These are phyloP conservation scores for Mallotus repandus DNA, from an alignment of 441 rosid genomes.

Conservation along the genomic window DNA sequence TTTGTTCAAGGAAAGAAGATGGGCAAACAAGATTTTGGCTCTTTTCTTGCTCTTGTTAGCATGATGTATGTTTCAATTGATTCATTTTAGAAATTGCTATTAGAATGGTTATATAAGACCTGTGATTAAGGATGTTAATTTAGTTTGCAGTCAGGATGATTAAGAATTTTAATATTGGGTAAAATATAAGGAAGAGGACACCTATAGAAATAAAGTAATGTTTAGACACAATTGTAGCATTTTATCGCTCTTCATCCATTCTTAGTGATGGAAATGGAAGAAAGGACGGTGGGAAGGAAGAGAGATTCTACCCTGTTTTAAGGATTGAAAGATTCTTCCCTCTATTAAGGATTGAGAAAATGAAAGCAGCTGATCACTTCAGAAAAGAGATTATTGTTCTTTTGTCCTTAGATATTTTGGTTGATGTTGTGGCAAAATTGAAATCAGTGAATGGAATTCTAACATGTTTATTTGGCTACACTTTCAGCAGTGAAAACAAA, in stretches of 20 bases:
- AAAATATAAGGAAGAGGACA: neutral
- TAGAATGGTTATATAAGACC: neutral
- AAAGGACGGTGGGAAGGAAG: neutral
- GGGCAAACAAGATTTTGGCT: neutral
- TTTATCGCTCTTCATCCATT: neutral
- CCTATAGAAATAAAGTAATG: neutral
- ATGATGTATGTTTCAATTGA: neutral
- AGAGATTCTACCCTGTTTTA: neutral
- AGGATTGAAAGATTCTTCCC: neutral
- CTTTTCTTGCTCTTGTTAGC: neutral
- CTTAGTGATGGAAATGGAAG: neutral
- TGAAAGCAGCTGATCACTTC: neutral
- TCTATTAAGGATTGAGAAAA: neutral
- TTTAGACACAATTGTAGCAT: neutral
- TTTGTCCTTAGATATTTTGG: neutral
- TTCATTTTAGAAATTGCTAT: neutral
- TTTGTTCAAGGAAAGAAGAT: neutral
- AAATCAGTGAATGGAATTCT: neutral
- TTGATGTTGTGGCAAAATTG: neutral
- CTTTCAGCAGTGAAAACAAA: neutral
- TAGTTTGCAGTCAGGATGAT: neutral
- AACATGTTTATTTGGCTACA: neutral
- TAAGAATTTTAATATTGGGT: neutral
- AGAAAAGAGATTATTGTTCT: neutral
- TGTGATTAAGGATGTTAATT: neutral